These are phyloP conservation scores for Potentilla sterilis DNA, from an alignment of 306 rosid genomes.

Conservation along the genomic window DNA sequence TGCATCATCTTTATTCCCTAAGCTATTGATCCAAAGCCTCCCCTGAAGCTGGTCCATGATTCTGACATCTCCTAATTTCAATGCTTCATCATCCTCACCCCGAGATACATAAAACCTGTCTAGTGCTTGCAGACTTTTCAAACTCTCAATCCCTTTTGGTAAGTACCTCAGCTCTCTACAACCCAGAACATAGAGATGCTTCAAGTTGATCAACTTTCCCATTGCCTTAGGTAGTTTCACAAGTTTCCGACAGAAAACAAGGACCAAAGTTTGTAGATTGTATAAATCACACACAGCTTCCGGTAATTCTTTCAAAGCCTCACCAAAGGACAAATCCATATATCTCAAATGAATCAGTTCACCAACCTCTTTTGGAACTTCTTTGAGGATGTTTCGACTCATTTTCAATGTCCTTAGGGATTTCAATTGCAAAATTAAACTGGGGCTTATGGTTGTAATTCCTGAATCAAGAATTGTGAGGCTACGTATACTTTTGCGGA, in stretches of 20 bases:
- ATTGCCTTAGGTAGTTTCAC: neutral
- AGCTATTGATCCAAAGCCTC: accelerated
- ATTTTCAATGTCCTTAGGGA: too few species aligned
- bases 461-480: too few species aligned
- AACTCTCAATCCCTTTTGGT: neutral
- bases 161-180: neutral
- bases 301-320: neutral
- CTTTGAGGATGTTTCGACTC: accelerated
- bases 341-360: neutral
- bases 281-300: neutral
- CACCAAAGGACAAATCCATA: neutral
- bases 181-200: neutral
- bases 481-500: too few species aligned
- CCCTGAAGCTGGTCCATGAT: neutral
- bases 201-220: too few species aligned
- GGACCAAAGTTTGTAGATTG: neutral
- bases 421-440: too few species aligned
- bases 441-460: too few species aligned
- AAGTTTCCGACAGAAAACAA: accelerated
- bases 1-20: neutral
- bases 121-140: neutral
- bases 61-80: neutral
- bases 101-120: accelerated
- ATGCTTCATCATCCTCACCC: neutral
- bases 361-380: neutral